Evolutionary conservation across 163 green algal species (phyloP).

Genomic region (Trebouxia gelatinosa): DNA sequence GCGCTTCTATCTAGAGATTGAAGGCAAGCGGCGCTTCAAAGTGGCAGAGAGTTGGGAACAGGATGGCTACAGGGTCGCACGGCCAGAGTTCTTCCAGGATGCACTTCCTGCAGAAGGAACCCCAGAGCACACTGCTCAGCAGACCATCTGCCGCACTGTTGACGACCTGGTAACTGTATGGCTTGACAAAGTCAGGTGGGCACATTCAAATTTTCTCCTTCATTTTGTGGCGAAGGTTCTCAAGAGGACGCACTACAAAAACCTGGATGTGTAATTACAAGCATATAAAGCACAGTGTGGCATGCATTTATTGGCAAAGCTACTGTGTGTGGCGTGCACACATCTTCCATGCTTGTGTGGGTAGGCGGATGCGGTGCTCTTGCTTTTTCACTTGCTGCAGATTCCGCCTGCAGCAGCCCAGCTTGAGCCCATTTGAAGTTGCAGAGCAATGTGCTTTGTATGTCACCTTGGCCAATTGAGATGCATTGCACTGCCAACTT

Average conservation of each 20-base stretch:
- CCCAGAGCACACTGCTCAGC: slow-evolving; percentile 27
- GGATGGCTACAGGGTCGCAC: slow-evolving; percentile 57
- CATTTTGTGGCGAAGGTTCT: not conserved
- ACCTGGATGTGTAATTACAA: not conserved
- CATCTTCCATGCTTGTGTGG: not conserved
- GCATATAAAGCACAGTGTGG: not conserved
- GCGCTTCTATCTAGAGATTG: slow-evolving; percentile 73
- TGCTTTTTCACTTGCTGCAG: too few relatives aligned
- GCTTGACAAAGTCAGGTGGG: slow-evolving; percentile 42
- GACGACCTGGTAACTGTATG: slow-evolving; percentile 38
- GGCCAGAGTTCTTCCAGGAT: slow-evolving; percentile 42
- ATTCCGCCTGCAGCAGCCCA: too few relatives aligned
- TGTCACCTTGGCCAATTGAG: too few relatives aligned
- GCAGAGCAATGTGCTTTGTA: too few relatives aligned
- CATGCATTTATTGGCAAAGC: not conserved
- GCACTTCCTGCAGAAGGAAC: slow-evolving; percentile 23
- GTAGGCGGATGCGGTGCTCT: too few relatives aligned
- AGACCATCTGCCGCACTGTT: slow-evolving; percentile 32
- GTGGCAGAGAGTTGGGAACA: slow-evolving; percentile 40
- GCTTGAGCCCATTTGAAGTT: too few relatives aligned
- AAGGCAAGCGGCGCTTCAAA: slow-evolving; percentile 53
- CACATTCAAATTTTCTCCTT: too few relatives aligned
- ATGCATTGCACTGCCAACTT: too few relatives aligned
- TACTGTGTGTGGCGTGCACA: not conserved
- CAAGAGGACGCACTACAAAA: not conserved